phyloP scores from a whole-genome alignment of 176 grass and related monocot species.

The Pharus latifolius region DNA sequence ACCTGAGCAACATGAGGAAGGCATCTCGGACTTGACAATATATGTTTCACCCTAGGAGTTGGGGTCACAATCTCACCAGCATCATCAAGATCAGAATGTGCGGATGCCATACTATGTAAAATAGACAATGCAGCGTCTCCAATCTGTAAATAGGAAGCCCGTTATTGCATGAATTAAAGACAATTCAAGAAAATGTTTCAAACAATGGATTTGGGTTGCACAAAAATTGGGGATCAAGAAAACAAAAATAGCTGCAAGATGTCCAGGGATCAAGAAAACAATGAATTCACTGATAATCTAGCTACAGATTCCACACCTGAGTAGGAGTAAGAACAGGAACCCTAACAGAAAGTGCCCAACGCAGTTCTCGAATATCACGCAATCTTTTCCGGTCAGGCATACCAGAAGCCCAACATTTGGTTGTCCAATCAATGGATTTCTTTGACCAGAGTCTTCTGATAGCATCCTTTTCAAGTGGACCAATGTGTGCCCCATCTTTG shows the following conservation, averaged over 20 bases:
- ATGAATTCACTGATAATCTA: background rate
- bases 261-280: background rate
- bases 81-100: slow-evolving; percentile 98
- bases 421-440: slow-evolving; percentile 89
- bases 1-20: slow-evolving; percentile 98
- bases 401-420: slow-evolving; percentile 86
- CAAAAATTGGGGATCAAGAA: too few species aligned
- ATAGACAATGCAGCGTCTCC: slow-evolving; percentile 79
- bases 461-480: slow-evolving; percentile 95
- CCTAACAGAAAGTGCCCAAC: slow-evolving; percentile 77
- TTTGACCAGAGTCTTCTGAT: slow-evolving; percentile 91
- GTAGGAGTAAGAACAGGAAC: slow-evolving; percentile 80
- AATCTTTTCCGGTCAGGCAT: slow-evolving; percentile 97
- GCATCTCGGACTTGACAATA: slow-evolving; percentile 91
- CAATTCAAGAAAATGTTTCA: background rate
- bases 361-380: slow-evolving; percentile 89
- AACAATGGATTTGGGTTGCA: background rate
- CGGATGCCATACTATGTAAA: slow-evolving; percentile 89
- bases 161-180: background rate
- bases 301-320: slow-evolving; percentile 53
- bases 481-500: slow-evolving; percentile 72
- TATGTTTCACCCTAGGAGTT: slow-evolving; percentile 90
- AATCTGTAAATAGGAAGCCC: slow-evolving; percentile 42
- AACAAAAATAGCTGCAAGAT: background rate
- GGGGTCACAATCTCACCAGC: slow-evolving; percentile 96